Percentiles rank a stretch among this genome's conserved stretches.
phyloP scores from a whole-genome alignment of 495 filamentous ascomycete species.

The Lindgomyces ingoldianus region DNA sequence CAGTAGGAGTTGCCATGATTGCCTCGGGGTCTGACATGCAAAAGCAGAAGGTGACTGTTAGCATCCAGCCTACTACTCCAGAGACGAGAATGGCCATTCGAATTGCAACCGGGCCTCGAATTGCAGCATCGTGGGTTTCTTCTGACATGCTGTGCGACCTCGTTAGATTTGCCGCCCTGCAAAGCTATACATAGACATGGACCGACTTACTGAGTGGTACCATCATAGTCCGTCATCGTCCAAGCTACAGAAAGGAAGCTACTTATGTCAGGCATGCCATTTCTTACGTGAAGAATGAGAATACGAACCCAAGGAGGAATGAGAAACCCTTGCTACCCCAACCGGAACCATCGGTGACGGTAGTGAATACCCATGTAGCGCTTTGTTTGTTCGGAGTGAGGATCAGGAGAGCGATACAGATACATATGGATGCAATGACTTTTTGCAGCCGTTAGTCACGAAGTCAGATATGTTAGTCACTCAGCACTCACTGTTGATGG shows the following conservation, averaged over 20 bases:
- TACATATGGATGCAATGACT: constrained; percentile 51
- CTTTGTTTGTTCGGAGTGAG: constrained; percentile 61
- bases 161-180: constrained; percentile 22
- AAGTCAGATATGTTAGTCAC: not conserved
- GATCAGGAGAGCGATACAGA: constrained; percentile 62
- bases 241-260: constrained; percentile 66
- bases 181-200: constrained; percentile 7
- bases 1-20: constrained; percentile 63
- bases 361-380: constrained; percentile 63
- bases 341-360: constrained; percentile 59
- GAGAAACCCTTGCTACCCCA: constrained; percentile 66
- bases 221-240: constrained; percentile 78
- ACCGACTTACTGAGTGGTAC: constrained; percentile 63
- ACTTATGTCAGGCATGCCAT: constrained; percentile 17
- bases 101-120: constrained; percentile 66
- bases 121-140: constrained; percentile 70
- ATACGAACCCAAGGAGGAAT: constrained; percentile 61
- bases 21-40: constrained; percentile 65
- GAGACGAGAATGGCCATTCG: constrained; percentile 65
- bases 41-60: constrained; percentile 69
- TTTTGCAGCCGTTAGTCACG: constrained; percentile 6
- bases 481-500: constrained; percentile 61
- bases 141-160: constrained; percentile 61
- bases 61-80: constrained; percentile 63
- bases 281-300: not conserved